Conservation (phyloP, 2,329 filamentous ascomycete species). For the Biscogniauxia sp. region DNA sequence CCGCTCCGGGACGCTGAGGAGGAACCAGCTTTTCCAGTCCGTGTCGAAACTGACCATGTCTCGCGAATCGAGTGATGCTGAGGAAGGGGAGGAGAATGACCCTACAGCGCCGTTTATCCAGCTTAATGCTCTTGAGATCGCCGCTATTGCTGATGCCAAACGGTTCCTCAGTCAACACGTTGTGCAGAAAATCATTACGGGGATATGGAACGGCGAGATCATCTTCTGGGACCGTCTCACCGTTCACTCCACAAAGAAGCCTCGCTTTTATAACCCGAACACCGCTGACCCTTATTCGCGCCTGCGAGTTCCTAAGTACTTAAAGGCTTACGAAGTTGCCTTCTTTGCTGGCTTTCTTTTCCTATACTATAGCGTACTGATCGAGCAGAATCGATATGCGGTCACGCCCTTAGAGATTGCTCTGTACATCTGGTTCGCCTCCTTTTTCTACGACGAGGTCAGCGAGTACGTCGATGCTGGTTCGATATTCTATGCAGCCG, state of each 20-base stretch:
- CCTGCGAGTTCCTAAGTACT: conserved; percentile 69
- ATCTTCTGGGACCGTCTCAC: conserved; percentile 71
- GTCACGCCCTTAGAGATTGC: conserved; percentile 69
- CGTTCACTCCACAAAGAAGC: conserved; percentile 61
- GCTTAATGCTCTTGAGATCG: conserved; percentile 79
- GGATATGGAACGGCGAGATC: conserved; percentile 72
- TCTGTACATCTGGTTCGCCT: conserved; percentile 82
- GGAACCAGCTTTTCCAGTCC: conserved; percentile 50
- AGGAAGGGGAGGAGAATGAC: conserved; percentile 51
- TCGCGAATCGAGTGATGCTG: conserved; percentile 39
- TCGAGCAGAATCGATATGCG: conserved; percentile 64
- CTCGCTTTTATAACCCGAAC: conserved; percentile 61
- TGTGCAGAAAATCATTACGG: conserved; percentile 69
- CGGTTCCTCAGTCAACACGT: conserved; percentile 68
- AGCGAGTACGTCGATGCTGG: conserved; percentile 85
- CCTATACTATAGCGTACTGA: conserved; percentile 83
- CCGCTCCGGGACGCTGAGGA: conserved; percentile 42
- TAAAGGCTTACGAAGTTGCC: conserved; percentile 68
- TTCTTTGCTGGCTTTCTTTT: conserved; percentile 70
- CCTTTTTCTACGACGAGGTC: conserved; percentile 85
- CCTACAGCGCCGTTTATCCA: conserved; percentile 72
- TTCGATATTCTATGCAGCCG: conserved; percentile 78
- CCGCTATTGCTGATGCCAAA: conserved; percentile 67
- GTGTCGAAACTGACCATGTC: conserved; percentile 55
- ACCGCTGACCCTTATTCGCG: conserved; percentile 64